Percentiles rank a stretch among this genome's conserved stretches.
Evolutionary conservation across 1,284 basidiomycete genomes (phyloP).

Genomic region (Malassezia restricta): DNA sequence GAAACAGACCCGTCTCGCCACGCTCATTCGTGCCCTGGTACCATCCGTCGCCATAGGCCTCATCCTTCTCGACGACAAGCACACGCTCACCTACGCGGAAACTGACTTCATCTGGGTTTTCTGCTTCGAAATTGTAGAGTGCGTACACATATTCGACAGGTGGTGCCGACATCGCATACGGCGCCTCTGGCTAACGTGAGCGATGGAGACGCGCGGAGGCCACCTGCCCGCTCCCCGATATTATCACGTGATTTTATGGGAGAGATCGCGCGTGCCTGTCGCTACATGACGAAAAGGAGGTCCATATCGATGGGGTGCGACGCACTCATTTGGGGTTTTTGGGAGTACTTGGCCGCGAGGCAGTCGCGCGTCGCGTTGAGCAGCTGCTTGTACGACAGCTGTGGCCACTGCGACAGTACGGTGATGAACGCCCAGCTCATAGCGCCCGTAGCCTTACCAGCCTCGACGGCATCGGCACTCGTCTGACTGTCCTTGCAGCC

Average conservation of each 20-base stretch:
- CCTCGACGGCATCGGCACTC: constrained; percentile 73
- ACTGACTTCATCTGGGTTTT: constrained; percentile 83
- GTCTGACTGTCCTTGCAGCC: constrained; percentile 90
- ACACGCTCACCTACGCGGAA: constrained; percentile 79
- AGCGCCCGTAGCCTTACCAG: constrained; percentile 64
- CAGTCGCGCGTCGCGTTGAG: constrained; percentile 35
- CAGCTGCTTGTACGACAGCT: constrained; percentile 41
- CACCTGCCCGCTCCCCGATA: background rate
- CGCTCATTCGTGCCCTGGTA: constrained; percentile 76
- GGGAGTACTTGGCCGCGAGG: constrained; percentile 40
- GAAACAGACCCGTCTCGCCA: constrained; percentile 79
- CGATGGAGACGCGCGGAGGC: background rate
- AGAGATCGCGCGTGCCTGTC: background rate
- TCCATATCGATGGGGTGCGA: constrained; percentile 44
- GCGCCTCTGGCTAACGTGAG: background rate
- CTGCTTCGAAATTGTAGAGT: constrained; percentile 72
- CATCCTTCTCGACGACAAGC: constrained; percentile 81
- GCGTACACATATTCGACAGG: constrained; percentile 49
- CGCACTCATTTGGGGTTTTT: constrained; percentile 47
- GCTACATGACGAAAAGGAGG: constrained; percentile 31
- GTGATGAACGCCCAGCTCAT: constrained; percentile 42
- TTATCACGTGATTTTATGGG: background rate
- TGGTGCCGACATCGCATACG: constrained; percentile 7
- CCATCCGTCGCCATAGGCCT: constrained; percentile 92
- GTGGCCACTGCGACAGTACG: constrained; percentile 50